phyloP scores from a whole-genome alignment of 2,329 filamentous ascomycete genomes.

The Arthrobotrys conoides region DNA sequence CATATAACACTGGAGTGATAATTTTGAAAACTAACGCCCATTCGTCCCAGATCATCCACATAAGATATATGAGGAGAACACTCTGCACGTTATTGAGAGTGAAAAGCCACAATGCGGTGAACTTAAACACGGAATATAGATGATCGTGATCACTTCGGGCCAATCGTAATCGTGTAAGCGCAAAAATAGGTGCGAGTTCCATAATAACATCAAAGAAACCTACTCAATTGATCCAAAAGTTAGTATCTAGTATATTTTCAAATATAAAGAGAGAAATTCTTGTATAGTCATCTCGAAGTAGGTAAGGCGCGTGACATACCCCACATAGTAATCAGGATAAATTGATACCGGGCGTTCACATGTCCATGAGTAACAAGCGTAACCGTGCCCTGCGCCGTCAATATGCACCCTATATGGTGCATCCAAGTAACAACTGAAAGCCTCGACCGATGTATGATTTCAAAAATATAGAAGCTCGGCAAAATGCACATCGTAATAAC shows the following conservation, averaged over 20 bases:
- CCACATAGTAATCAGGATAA: not conserved
- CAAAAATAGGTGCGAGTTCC: constrained; percentile 8
- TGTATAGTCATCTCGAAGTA: not conserved
- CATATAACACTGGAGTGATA: not conserved
- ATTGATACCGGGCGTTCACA: constrained; percentile 4
- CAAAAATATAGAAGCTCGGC: constrained; percentile 12
- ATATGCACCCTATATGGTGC: constrained; percentile 7
- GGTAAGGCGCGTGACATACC: not conserved
- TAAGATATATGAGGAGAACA: not conserved
- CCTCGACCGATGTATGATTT: constrained; percentile 9
- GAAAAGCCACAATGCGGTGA: constrained; percentile 9
- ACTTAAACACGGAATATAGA: not conserved
- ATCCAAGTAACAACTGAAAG: constrained; percentile 17
- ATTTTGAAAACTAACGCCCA: constrained; percentile 13
- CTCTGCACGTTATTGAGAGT: constrained; percentile 9
- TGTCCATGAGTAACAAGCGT: constrained; percentile 8
- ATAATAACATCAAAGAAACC: constrained; percentile 10
- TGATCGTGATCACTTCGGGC: not conserved
- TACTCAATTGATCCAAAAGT: not conserved
- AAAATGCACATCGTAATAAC: not conserved
- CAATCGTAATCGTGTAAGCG: not conserved
- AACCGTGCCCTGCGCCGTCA: not conserved
- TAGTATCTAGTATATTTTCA: not conserved
- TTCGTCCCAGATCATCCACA: constrained; percentile 10
- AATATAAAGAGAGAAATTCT: no score